Evolutionary conservation across 768 basidiomycete species (phyloP), one percentile per base, ranked within the genome.

Genomic region (Solioccasus polychromus): DNA sequence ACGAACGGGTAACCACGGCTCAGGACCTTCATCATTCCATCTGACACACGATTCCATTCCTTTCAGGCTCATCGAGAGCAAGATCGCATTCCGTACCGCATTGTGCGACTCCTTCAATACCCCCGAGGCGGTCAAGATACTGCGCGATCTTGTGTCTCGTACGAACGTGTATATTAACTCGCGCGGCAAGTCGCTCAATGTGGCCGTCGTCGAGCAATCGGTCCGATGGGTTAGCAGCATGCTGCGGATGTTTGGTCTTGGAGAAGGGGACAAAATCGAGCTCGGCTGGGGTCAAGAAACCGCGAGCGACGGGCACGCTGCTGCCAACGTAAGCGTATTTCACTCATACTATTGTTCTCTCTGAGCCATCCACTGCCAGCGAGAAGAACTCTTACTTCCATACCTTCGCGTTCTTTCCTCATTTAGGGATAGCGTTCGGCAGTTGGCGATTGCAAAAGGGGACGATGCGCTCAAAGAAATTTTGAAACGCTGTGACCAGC

Each of bases 51-150:
- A 20, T 26, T 6, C 6, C 15, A 4, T 40, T n/a, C 32, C 34
- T 51, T 39, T 37, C 56, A 96, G 92, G 55, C 72, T 94, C 28
- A 75, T 87, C 53, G 71, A 80, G 42, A 80, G 83, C 37, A 94
- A 94, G 63, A 55, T 75, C 32, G 74, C 78, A 8, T 95, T 99
- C 77, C 83, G 91, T 42, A 74, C 70, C 11, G 89, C 93, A 0
- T 82, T 99, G 37, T 94, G 88, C 68, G 95, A 99, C 66, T 97
- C 94, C 0, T 96, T 98, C 76, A 94, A 98, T 64, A 98, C 96
- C 1, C 92, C 93, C 3, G 75, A 71, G 15, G 94, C 92, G 0
- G 66, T 98, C 19, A 76, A 79, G 55, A 70, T 82, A 45, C 68
- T 98, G 15, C 77, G 87, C 11, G 86, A 93, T 48, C 72, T 98